Percentiles rank a stretch among this genome's conserved stretches.
Evolutionary conservation across 495 filamentous ascomycete genomes (phyloP).

Genomic region (Podospora tetraspora): DNA sequence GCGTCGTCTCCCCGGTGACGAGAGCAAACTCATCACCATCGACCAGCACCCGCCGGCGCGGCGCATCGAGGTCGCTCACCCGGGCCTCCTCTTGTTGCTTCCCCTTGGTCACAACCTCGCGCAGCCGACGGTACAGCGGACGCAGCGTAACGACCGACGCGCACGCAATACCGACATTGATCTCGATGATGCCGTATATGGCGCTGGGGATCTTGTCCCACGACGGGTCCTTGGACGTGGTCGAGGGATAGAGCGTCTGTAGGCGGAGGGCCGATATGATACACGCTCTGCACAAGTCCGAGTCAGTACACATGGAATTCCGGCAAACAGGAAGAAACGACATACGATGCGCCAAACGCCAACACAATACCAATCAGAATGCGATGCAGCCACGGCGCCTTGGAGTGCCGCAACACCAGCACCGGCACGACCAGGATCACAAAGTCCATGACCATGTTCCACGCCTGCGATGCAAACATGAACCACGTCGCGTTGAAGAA

Average conservation of each 20-base stretch:
- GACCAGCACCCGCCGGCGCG: neutral
- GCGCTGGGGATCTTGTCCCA: constrained; percentile 12
- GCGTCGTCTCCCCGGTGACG: neutral
- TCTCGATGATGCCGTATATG: constrained; percentile 9
- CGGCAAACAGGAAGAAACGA: neutral
- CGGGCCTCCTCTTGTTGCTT: neutral
- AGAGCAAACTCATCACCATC: neutral
- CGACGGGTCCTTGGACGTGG: constrained; percentile 9
- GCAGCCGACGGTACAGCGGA: constrained; percentile 2
- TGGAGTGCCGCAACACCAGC: constrained; percentile 9
- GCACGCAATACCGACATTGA: constrained; percentile 14
- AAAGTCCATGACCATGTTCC: constrained; percentile 10
- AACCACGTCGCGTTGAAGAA: constrained; percentile 3
- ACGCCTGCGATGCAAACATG: constrained; percentile 2
- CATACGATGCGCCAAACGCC: constrained; percentile 8
- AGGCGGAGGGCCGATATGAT: constrained; percentile 10
- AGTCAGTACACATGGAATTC: neutral
- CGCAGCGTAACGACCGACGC: constrained; percentile 10
- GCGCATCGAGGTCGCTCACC: neutral
- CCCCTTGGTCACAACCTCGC: neutral
- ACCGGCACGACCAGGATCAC: constrained; percentile 8
- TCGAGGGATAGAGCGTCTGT: constrained; percentile 7
- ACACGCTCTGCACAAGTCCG: constrained; percentile 3
- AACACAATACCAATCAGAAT: constrained; percentile 10
- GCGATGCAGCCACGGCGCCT: constrained; percentile 2